Percentiles rank a stretch among this genome's conserved stretches.
Conservation (phyloP, 164 flowering plant genomes). For the Santalum album region DNA sequence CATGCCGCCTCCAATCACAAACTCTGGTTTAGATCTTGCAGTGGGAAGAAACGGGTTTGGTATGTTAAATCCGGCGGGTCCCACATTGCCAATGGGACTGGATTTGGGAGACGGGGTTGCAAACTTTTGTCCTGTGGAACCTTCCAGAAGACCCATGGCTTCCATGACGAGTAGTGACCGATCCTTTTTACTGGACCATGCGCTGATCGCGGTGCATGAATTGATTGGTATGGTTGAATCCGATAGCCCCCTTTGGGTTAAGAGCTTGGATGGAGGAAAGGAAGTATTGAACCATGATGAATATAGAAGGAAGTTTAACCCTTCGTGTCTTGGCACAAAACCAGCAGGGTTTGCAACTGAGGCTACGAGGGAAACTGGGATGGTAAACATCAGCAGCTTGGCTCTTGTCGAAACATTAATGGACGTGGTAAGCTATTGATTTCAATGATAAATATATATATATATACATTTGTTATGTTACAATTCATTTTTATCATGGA, state of each 20-base stretch:
- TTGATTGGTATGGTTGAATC: constrained; percentile 38
- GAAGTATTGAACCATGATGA: constrained; percentile 50
- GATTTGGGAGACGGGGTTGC: constrained; percentile 21
- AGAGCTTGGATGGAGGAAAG: constrained; percentile 27
- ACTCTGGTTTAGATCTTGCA: constrained; percentile 24
- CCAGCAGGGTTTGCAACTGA: constrained; percentile 36
- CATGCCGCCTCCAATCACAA: constrained; percentile 7
- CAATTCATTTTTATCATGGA: no score
- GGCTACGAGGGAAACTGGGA: constrained; percentile 48
- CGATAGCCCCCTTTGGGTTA: constrained; percentile 57
- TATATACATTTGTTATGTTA: no score
- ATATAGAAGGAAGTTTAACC: constrained; percentile 33
- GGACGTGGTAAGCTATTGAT: constrained; percentile 51
- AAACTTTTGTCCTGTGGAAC: constrained; percentile 1
- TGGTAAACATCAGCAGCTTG: constrained; percentile 45
- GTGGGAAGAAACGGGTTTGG: constrained; percentile 27
- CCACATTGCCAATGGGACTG: constrained; percentile 21
- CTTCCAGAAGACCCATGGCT: constrained; percentile 5
- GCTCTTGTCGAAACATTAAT: constrained; percentile 59
- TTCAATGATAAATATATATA: no score
- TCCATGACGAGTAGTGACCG: constrained; percentile 13
- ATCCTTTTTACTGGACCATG: constrained; percentile 24
- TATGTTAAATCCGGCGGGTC: constrained; percentile 8
- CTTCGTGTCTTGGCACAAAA: constrained; percentile 34
- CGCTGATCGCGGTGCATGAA: constrained; percentile 55